Base-by-base conservation (phyloP, 305 asterid genomes). In the Fraxinus platypoda region DNA sequence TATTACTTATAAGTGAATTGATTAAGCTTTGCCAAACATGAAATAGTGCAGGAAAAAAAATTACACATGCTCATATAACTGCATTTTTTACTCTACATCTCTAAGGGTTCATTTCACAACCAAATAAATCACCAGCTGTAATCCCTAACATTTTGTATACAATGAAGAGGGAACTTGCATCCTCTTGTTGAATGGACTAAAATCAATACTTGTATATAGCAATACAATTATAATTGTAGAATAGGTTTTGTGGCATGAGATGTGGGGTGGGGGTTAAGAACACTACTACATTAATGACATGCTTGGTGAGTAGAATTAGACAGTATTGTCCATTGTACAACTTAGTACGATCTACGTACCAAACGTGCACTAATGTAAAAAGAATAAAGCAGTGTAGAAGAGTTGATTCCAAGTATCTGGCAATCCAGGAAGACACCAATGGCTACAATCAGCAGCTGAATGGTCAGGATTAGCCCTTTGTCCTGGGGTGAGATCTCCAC, bases 361-460 rank as follows among this genome's bases (percentile, higher is more conserved):
- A 11, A 4, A 26, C 3, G 15, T 23, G 74, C 35, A 71, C 83
- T 78, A 83, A 25, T 84, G 84, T 52, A 80, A 92, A 88, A 79
- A 93, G 78, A 92, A 90, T 77, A 96, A 83, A 25, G 90, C 97
- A 33, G 94, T 85, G 80, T 91, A 94, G 80, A 96, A 92, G 4
- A 96, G 89, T 31, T 96, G 98, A 88, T 96, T 96, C 99, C 99
- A 96, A 33, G 99, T 96, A 78, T 96, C 99, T 1, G 99, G 99
- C 89, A 96, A 73, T 70, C 99, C 99, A 34, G 98, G 99, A 59
- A 96, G 92, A 76, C 99, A 96, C 99, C 99, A 96, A 83, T 96
- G 99, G 84, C 98, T 96, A 43, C 99, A 96, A 74, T 96, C 99
- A 28, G 98, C 91, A 34, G 37, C 37, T 12, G 94, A 92, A 80